Evolutionary conservation across 495 filamentous ascomycete species (phyloP).

Genomic region (Penicillium cosmopolitanum): DNA sequence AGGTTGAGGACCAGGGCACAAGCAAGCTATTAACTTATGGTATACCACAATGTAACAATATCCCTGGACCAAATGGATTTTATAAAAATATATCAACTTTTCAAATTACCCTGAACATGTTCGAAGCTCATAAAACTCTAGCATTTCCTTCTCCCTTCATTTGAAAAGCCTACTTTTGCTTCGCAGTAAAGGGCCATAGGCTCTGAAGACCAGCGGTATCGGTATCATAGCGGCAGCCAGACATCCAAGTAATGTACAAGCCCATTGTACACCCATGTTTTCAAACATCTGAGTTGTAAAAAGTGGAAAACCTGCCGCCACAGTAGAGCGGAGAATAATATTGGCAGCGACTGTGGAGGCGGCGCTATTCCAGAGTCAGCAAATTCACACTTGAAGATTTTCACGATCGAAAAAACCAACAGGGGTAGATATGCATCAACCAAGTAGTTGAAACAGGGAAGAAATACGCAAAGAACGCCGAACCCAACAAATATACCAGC

Average conservation of each 20-base stretch:
- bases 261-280: slow-evolving; percentile 78
- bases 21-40: neutral
- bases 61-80: too few relatives aligned
- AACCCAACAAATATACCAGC: slow-evolving; percentile 40
- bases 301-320: slow-evolving; percentile 79
- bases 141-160: neutral
- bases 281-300: slow-evolving; percentile 84
- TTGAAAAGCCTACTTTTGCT: slow-evolving; percentile 34
- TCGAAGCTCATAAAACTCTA: too few relatives aligned
- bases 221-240: slow-evolving; percentile 72
- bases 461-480: slow-evolving; percentile 42
- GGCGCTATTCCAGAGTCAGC: slow-evolving; percentile 49
- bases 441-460: slow-evolving; percentile 47
- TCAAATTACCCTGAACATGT: too few relatives aligned
- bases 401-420: slow-evolving; percentile 47
- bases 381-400: neutral
- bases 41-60: too few relatives aligned
- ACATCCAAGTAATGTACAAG: slow-evolving; percentile 75
- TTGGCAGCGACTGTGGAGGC: slow-evolving; percentile 89
- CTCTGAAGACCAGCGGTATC: slow-evolving; percentile 58
- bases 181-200: slow-evolving; percentile 40
- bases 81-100: too few relatives aligned
- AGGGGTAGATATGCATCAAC: slow-evolving; percentile 63
- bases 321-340: slow-evolving; percentile 80
- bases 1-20: slow-evolving; percentile 13